Base-by-base conservation (phyloP, 495 filamentous ascomycete species). In the Hyaloscypha hepaticicola region DNA sequence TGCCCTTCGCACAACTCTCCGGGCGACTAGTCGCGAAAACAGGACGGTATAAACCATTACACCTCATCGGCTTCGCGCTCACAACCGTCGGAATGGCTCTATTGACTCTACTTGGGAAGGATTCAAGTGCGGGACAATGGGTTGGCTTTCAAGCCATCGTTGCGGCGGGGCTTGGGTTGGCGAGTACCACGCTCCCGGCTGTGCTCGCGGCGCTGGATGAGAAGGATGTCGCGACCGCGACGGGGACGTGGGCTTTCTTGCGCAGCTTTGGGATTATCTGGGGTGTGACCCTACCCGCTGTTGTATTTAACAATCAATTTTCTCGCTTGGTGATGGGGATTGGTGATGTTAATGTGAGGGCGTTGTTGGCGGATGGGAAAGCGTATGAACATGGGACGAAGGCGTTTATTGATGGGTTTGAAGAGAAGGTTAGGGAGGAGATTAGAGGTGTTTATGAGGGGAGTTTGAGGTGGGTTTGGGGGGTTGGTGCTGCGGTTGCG, bases 101-200 rank as follows among this genome's bases (percentile, higher is more conserved):
- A 22, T 77, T 81, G 69, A 70, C 73, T 28, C 51, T 77, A 9
- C 71, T 82, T 3, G 58, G 73, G 38, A 27, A 50, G 1, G 28
- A 70, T 48, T 76, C 74, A 0, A 53, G 49, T 1, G 66, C 66
- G 2, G 76, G 58, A 0, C 49, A 60, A 1, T 77, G 73, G 73
- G 85, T 88, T 45, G 85, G 85, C 16, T 90, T 85, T 70, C 84
- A 90, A 70, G 79, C 89, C 55, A 58, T 92, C 21, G 81, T 79
- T 48, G 88, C 89, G 34, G 77, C 87, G 6, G 90, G 89, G 6
- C 68, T 88, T 7, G 90, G 90, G 0, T 75, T 66, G 14, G 6
- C 49, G 28, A 12, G 48, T 4, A 14, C 52, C 16, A 16, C 57
- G 4, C 63, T 69, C 26, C 67, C 67, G 0, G 63, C 67, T 1